A percentile compares a stretch with the other conserved stretches of the same genome.
These are phyloP conservation scores for Wallacemonas sp. DNA, from an alignment of 208 protist genomes.

Conservation along the genomic window DNA sequence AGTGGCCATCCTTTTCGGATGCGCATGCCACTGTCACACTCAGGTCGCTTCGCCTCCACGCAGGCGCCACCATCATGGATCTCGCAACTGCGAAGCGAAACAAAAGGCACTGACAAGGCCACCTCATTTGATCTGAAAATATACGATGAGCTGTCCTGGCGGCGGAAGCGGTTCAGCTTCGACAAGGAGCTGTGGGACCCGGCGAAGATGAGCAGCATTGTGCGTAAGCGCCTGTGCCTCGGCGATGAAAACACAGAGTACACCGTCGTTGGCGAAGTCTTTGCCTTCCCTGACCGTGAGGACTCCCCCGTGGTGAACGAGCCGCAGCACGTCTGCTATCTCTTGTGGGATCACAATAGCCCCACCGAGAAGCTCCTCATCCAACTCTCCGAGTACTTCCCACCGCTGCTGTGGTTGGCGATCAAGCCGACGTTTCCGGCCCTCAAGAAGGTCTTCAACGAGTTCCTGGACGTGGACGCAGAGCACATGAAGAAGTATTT, in stretches of 20 bases:
- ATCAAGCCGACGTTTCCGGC: constrained; percentile 79
- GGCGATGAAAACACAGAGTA: constrained; percentile 85
- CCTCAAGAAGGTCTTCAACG: constrained; percentile 81
- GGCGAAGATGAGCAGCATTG: constrained; percentile 76
- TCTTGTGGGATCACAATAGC: constrained; percentile 92
- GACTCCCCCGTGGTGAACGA: constrained; percentile 92
- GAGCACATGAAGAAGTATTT: constrained; percentile 91
- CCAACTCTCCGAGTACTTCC: constrained; percentile 88
- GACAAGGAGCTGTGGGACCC: constrained; percentile 86
- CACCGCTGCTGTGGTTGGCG: constrained; percentile 90
- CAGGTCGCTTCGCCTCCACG: not conserved
- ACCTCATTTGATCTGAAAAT: constrained; percentile 90
- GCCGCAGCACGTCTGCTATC: constrained; percentile 64
- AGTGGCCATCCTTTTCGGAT: too few relatives aligned
- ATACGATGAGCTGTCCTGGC: constrained; percentile 85
- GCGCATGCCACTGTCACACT: not conserved
- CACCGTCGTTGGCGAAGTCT: constrained; percentile 92
- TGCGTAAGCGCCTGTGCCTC: constrained; percentile 77
- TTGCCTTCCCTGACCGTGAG: constrained; percentile 86
- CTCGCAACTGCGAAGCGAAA: constrained; percentile 59
- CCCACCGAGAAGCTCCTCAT: constrained; percentile 89
- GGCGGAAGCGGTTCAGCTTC: constrained; percentile 71
- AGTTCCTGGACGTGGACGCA: constrained; percentile 91
- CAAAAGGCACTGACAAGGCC: constrained; percentile 66
- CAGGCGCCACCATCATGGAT: constrained; percentile 63